Evolutionary conservation across 2,329 filamentous ascomycete genomes (phyloP).

Genomic region (Lasiodiplodia citricola): DNA sequence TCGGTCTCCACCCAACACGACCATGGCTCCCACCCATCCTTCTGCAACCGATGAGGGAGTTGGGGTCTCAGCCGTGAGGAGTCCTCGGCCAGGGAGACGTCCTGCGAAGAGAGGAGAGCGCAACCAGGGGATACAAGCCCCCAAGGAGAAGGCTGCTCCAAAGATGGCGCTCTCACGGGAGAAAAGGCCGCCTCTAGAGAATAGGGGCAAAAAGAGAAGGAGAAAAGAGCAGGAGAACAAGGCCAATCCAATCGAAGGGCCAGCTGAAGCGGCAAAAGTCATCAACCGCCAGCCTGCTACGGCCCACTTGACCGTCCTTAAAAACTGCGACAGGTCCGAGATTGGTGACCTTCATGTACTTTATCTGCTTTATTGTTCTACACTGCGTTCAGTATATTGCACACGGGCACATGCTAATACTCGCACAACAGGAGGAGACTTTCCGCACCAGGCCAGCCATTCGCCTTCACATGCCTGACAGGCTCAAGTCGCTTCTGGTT

Average conservation of each 20-base stretch:
- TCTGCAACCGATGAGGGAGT: background rate
- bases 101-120: background rate
- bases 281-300: background rate
- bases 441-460: constrained; percentile 86
- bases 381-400: background rate
- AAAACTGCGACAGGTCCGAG: background rate
- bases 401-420: background rate
- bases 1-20: too few relatives aligned
- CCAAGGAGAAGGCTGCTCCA: background rate
- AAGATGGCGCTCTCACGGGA: constrained; percentile 46
- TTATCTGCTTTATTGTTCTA: background rate
- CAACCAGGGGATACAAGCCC: background rate
- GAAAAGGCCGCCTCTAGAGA: constrained; percentile 48
- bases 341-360: background rate
- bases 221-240: constrained; percentile 33
- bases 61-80: background rate
- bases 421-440: constrained; percentile 74
- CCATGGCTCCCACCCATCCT: background rate
- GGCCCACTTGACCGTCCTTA: background rate
- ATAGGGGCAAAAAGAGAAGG: constrained; percentile 28
- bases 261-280: background rate
- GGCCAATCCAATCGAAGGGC: background rate
- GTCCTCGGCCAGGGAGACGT: background rate
- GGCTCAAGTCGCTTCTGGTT: constrained; percentile 88
- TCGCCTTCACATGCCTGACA: constrained; percentile 83